Percentiles rank a stretch among this genome's conserved stretches.
Conservation (phyloP, 441 rosid genomes). For the Pelargonium cotyledonis region DNA sequence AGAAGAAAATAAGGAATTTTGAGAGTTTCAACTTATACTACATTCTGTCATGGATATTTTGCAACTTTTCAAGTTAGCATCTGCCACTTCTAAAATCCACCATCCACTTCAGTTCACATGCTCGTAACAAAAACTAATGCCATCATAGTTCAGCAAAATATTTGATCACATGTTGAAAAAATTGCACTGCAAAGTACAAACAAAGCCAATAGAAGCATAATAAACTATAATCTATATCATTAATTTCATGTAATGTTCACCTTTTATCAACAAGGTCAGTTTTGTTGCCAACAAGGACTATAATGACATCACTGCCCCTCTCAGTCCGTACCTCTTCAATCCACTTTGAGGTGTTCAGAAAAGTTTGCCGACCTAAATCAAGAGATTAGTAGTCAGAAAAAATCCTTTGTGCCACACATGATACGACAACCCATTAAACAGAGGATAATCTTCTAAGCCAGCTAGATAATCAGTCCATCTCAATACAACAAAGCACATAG, state of each 20-base stretch:
- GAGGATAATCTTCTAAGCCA: not conserved
- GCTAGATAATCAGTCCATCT: not conserved
- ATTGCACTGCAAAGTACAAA: not conserved
- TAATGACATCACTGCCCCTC: constrained; percentile 85
- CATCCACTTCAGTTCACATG: not conserved
- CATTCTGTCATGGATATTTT: too few relatives aligned
- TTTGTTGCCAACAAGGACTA: constrained; percentile 85
- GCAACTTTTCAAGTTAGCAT: not conserved
- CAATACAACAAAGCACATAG: not conserved
- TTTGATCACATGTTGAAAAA: not conserved
- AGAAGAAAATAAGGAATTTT: not conserved
- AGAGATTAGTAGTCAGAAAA: constrained; percentile 14
- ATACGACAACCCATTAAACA: not conserved
- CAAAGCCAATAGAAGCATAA: not conserved
- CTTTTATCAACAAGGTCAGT: constrained; percentile 90
- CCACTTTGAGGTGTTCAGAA: constrained; percentile 78
- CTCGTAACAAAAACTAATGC: not conserved
- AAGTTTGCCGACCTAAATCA: constrained; percentile 65
- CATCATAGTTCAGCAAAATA: not conserved
- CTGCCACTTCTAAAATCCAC: not conserved
- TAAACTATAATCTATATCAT: not conserved
- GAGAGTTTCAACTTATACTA: not conserved
- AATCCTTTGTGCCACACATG: not conserved
- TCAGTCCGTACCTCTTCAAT: constrained; percentile 83
- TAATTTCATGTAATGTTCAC: constrained; percentile 23